Evolutionary conservation across 2,329 filamentous ascomycete species (phyloP).

Genomic region (Alternaria alternata): DNA sequence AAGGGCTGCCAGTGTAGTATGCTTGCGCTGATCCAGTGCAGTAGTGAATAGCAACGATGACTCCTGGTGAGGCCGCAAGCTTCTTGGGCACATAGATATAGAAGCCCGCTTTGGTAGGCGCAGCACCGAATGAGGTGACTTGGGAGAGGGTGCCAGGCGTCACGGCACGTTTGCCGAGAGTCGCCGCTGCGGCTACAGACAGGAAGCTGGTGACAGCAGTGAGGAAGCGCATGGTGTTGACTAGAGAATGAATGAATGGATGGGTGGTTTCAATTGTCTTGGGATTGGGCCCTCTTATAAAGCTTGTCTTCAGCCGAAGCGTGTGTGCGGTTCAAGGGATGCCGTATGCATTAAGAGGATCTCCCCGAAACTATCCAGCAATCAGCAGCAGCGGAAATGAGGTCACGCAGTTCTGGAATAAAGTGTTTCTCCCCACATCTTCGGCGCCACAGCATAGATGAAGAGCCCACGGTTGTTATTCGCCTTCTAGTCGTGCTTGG

Average conservation of each 20-base stretch:
- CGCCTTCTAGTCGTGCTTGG: neutral
- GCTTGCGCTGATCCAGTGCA: conserved; percentile 64
- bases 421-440: conserved; percentile 15
- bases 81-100: conserved; percentile 61
- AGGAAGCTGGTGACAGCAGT: conserved; percentile 28
- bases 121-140: conserved; percentile 53
- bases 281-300: conserved; percentile 11
- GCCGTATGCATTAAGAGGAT: conserved; percentile 2
- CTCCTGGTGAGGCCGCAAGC: conserved; percentile 57
- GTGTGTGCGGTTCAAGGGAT: conserved; percentile 14
- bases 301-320: neutral
- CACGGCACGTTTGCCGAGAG: conserved; percentile 34
- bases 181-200: conserved; percentile 31
- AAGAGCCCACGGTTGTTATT: conserved; percentile 2
- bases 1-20: conserved; percentile 60
- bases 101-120: conserved; percentile 58
- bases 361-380: conserved; percentile 10
- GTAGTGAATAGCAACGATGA: conserved; percentile 65
- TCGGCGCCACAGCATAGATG: conserved; percentile 9
- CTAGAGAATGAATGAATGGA: neutral
- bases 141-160: conserved; percentile 46
- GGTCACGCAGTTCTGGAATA: conserved; percentile 9
- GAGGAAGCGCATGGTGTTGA: conserved; percentile 35
- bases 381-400: conserved; percentile 11
- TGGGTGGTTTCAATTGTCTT: neutral